Evolutionary conservation across 495 filamentous ascomycete genomes (phyloP).

Genomic region (Trichocladium uniseriatum): DNA sequence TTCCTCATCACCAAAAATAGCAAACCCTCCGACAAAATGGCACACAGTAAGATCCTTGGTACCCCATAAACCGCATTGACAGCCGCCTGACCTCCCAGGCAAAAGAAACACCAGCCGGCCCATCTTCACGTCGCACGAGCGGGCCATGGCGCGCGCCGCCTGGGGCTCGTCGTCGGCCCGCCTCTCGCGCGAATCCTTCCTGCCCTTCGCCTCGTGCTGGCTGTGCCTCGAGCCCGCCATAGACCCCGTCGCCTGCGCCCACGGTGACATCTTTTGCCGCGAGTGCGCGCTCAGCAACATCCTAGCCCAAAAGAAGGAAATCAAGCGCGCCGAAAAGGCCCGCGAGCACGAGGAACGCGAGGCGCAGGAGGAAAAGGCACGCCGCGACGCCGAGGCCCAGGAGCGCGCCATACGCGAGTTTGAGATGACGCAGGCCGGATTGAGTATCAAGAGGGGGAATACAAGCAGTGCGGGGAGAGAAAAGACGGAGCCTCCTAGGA

Average conservation of each 20-base stretch:
- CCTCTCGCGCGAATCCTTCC: slow-evolving; percentile 84
- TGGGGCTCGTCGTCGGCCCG: slow-evolving; percentile 82
- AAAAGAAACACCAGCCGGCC: slow-evolving; percentile 95
- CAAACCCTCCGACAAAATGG: slow-evolving; percentile 30
- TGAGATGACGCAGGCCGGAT: slow-evolving; percentile 58
- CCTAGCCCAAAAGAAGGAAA: slow-evolving; percentile 83
- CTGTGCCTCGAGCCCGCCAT: slow-evolving; percentile 80
- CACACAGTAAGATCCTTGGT: slow-evolving; percentile 43
- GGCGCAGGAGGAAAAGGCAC: slow-evolving; percentile 42
- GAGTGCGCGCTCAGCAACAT: slow-evolving; percentile 92
- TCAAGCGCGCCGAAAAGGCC: slow-evolving; percentile 68
- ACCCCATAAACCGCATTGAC: background rate
- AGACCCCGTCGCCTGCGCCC: slow-evolving; percentile 61
- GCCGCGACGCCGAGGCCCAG: slow-evolving; percentile 50
- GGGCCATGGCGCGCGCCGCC: slow-evolving; percentile 61
- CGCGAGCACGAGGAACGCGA: slow-evolving; percentile 50
- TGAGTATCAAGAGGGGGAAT: slow-evolving; percentile 46
- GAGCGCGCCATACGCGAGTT: slow-evolving; percentile 52
- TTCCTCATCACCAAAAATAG: background rate
- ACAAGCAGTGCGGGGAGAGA: slow-evolving; percentile 26
- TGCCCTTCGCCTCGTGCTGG: slow-evolving; percentile 83
- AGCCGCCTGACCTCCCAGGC: slow-evolving; percentile 36
- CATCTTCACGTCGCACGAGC: slow-evolving; percentile 92
- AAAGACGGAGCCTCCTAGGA: slow-evolving; percentile 8
- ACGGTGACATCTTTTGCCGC: slow-evolving; percentile 92